These are phyloP conservation scores for Pseudogymnoascus sp. DNA, from an alignment of 2,329 filamentous ascomycete species.

Conservation along the genomic window DNA sequence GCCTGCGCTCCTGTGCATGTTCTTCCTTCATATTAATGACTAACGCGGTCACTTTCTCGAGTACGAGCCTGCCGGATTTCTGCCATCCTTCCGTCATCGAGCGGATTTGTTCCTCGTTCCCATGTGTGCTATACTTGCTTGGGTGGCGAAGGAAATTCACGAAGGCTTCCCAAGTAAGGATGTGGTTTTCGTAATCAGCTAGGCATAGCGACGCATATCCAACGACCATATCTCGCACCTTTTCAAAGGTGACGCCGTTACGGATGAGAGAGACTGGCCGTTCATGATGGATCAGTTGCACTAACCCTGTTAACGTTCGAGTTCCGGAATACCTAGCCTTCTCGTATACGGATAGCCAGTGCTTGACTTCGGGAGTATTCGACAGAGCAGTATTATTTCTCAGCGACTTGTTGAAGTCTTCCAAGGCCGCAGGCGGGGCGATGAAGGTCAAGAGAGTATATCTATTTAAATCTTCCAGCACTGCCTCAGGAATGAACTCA, in stretches of 20 bases:
- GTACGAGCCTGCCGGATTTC: constrained; percentile 6
- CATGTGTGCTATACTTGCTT: neutral
- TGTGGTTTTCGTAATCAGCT: constrained; percentile 11
- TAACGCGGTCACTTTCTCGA: constrained; percentile 10
- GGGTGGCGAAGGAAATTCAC: constrained; percentile 10
- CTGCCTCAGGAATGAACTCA: constrained; percentile 7
- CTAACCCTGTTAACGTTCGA: neutral
- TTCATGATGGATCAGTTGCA: constrained; percentile 10
- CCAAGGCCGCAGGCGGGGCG: constrained; percentile 10
- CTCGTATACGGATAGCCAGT: constrained; percentile 13
- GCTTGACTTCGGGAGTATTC: constrained; percentile 12
- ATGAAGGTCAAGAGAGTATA: constrained; percentile 14
- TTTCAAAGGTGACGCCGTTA: constrained; percentile 10
- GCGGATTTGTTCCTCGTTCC: neutral
- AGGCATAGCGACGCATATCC: constrained; percentile 13
- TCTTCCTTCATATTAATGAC: neutral
- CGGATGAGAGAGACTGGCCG: neutral
- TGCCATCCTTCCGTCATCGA: neutral
- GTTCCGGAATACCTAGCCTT: constrained; percentile 10
- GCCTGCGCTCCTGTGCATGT: constrained; percentile 1
- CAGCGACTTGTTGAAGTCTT: constrained; percentile 13
- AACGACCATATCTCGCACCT: constrained; percentile 10
- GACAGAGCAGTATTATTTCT: constrained; percentile 10
- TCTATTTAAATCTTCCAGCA: constrained; percentile 14
- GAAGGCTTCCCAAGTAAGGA: constrained; percentile 11